These are phyloP conservation scores for Nigrospora sphaerica DNA, from an alignment of 2,329 filamentous ascomycete genomes.

Conservation along the genomic window DNA sequence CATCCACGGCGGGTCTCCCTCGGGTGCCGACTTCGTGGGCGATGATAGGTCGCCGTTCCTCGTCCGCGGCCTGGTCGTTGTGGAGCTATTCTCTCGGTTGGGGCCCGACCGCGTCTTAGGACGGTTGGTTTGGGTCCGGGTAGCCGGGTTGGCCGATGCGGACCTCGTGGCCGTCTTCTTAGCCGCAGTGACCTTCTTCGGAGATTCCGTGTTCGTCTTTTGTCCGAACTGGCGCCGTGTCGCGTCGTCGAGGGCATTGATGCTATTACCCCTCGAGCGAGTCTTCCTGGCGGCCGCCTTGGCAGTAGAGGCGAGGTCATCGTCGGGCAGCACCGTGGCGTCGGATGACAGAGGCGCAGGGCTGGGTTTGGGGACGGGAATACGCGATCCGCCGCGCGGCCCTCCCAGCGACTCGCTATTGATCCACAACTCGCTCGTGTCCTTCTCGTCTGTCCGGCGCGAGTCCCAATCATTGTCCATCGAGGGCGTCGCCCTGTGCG, in stretches of 20 bases:
- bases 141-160: slow-evolving; percentile 20
- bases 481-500: slow-evolving; percentile 15
- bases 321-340: slow-evolving; percentile 32
- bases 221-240: slow-evolving; percentile 3
- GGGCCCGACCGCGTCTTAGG: slow-evolving; percentile 58
- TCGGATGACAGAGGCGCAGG: slow-evolving; percentile 67
- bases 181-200: slow-evolving; percentile 39
- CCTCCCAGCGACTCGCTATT: slow-evolving; percentile 34
- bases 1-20: slow-evolving; percentile 95
- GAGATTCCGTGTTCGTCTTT: slow-evolving; percentile 27
- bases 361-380: slow-evolving; percentile 78
- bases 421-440: slow-evolving; percentile 46
- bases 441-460: slow-evolving; percentile 68
- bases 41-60: slow-evolving; percentile 49
- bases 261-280: slow-evolving; percentile 64
- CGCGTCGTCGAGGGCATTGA: slow-evolving; percentile 47
- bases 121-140: slow-evolving; percentile 36
- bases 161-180: slow-evolving; percentile 35
- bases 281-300: slow-evolving; percentile 42
- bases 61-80: slow-evolving; percentile 51
- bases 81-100: slow-evolving; percentile 35
- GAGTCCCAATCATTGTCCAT: slow-evolving; percentile 57
- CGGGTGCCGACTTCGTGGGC: slow-evolving; percentile 59
- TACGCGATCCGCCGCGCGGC: slow-evolving; percentile 60
- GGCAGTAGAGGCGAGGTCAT: slow-evolving; percentile 48